Evolutionary conservation across 108 stramenopile genomes (phyloP), one percentile per base, ranked within the genome.

Genomic region (Conticribra guillardii): DNA sequence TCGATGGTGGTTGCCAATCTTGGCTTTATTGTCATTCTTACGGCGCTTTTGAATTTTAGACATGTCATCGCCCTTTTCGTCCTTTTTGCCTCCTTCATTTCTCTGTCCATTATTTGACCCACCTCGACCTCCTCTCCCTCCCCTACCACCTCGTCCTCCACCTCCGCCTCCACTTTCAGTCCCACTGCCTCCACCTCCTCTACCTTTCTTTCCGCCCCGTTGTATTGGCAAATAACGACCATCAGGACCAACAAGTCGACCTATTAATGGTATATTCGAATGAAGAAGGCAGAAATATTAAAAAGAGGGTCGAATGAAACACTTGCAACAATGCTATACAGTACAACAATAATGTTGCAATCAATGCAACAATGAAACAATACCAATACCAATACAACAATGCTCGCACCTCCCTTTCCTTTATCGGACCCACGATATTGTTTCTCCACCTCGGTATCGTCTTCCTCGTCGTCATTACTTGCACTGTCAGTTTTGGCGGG

Each of bases 381-480:
- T n/a, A n/a, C n/a, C n/a, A n/a, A n/a, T n/a, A n/a, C n/a, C n/a
- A n/a, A n/a, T n/a, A n/a, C n/a, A n/a, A n/a, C n/a, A n/a, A n/a
- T n/a, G n/a, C n/a, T n/a, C n/a, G n/a, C 61, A 26, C 94, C 94
- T 69, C 90, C 91, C 61, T 85, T 91, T 26, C 86, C 85, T 49
- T 95, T 95, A 51, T 95, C 91, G 2, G 87, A 85, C n/a, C 94
- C 91, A 30, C 85, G 86, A 58, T 80, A 90, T 57, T 82, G 82
- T 59, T 69, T 84, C 15, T 71, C 71, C 19, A 27, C 75, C 32
- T 34, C 81, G 48, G 54, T 64, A 27, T 56, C 78, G 19, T 27
- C 73, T 41, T 64, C 66, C 9, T 59, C 77, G 7, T 60, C 72
- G 30, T 34, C 51, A 19, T 67, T 75, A 24, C 65, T 44, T 32